Evolutionary conservation across 2,329 filamentous ascomycete species (phyloP), one percentile per base, ranked within the genome.

Genomic region (Fusarium siculi): DNA sequence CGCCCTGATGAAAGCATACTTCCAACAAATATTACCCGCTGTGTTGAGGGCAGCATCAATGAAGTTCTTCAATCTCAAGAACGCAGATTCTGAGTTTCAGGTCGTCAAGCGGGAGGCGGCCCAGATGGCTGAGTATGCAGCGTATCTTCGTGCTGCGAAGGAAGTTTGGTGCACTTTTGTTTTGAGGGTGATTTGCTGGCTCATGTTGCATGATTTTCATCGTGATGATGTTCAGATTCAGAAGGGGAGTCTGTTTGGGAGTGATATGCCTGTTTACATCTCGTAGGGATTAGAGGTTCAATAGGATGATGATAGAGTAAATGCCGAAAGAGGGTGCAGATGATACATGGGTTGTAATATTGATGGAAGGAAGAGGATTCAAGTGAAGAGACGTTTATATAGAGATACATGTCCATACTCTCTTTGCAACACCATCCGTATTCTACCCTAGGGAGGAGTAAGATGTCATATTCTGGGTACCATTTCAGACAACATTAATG

Each of bases 151-250:
- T 15, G 40, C 19, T 18, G 63, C 36, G 2, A 69, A 57, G n/a
- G 40, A 69, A 10, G 9, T 49, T 0, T 69, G 66, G 66, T 69
- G 50, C 6, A 49, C n/a, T 34, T 37, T 69, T 39, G 36, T 69
- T 16, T 12, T 69, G 10, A 37, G 65, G 16, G 69, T 69, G 65
- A 49, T 69, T 10, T 69, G 36, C 4, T 69, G 66, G 66, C 65
- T 69, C 0, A 69, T 54, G 44, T 7, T 69, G 6, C 66, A 69
- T 30, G 58, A 69, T 1, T 65, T 69, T 9, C 40, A 69, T 25
- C 7, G 7, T 0, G 58, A 69, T 25, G 65, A 69, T 53, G 58
- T 69, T 7, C 65, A 58, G 36, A 44, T 69, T 39, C 30, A 53
- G 30, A 69, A 69, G 14, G 58, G 65, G 28, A 21, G 18, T 34